Percentiles rank a stretch among this genome's conserved stretches.
phyloP scores from a whole-genome alignment of 2,329 filamentous ascomycete genomes.

The Colletotrichum musae region DNA sequence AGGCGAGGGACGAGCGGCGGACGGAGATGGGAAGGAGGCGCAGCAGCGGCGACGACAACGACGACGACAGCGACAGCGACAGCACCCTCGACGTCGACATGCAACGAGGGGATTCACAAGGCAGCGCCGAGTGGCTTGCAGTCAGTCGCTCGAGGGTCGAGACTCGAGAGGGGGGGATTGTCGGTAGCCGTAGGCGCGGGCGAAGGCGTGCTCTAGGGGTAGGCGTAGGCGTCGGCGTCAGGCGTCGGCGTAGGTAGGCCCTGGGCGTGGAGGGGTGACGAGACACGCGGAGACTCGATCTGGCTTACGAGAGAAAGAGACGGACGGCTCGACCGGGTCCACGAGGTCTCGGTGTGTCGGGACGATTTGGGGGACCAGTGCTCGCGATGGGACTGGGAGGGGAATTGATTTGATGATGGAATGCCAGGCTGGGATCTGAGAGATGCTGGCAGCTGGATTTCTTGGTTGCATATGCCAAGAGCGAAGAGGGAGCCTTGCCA shows the following conservation, averaged over 20 bases:
- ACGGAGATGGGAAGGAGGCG: conserved; percentile 43
- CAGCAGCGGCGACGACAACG: conserved; percentile 40
- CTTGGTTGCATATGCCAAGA: conserved; percentile 45
- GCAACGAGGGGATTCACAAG: conserved; percentile 38
- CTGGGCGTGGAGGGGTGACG: not conserved
- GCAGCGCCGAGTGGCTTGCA: conserved; percentile 36
- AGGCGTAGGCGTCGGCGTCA: conserved; percentile 14
- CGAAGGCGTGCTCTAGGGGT: not conserved
- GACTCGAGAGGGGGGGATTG: not conserved
- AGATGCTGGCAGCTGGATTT: conserved; percentile 41
- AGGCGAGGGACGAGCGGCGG: conserved; percentile 42
- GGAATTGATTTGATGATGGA: conserved; percentile 41
- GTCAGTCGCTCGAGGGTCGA: not conserved
- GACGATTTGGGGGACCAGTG: conserved; percentile 34
- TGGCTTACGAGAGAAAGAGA: conserved; percentile 12
- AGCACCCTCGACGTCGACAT: conserved; percentile 39
- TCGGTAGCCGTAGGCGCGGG: conserved; percentile 5
- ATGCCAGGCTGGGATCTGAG: conserved; percentile 41
- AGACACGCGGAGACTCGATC: conserved; percentile 8
- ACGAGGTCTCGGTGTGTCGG: conserved; percentile 39
- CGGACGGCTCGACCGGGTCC: conserved; percentile 37
- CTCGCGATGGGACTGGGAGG: conserved; percentile 35
- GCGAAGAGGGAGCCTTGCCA: conserved; percentile 43
- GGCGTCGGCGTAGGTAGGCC: not conserved
- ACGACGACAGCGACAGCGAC: conserved; percentile 41